phyloP scores from a whole-genome alignment of 257 asterid species.

The Phtheirospermum japonicum region DNA sequence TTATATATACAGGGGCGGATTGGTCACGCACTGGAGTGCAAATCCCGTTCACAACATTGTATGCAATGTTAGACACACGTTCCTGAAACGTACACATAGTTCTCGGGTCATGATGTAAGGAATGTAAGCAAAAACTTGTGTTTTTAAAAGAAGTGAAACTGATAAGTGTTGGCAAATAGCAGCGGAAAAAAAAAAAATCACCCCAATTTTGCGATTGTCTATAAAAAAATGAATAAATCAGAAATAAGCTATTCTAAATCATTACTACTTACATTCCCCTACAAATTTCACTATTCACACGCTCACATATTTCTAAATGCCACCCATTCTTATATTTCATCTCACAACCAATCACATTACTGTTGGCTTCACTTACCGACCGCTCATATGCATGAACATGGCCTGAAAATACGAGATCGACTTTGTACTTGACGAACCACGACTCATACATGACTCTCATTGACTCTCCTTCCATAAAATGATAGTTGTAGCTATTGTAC shows the following conservation, averaged over 20 bases:
- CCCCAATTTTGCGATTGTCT: too few species aligned
- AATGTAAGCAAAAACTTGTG: too few species aligned
- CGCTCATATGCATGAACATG: slow-evolving; percentile 94
- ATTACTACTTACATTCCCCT: too few species aligned
- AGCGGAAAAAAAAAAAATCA: too few species aligned
- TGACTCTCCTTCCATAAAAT: slow-evolving; percentile 91
- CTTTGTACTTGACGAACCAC: slow-evolving; percentile 75
- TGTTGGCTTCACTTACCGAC: slow-evolving; percentile 47
- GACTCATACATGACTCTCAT: slow-evolving; percentile 86
- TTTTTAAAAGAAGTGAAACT: too few species aligned
- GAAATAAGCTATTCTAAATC: too few species aligned
- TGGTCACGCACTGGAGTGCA: slow-evolving; percentile 49
- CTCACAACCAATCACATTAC: too few species aligned
- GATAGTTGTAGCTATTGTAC: slow-evolving; percentile 88
- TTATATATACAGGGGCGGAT: slow-evolving; percentile 61
- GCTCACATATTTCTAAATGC: too few species aligned
- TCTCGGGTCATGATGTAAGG: slow-evolving; percentile 6
- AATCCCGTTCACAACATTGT: slow-evolving; percentile 53
- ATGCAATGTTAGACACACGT: slow-evolving; percentile 61
- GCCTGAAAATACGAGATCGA: slow-evolving; percentile 85
- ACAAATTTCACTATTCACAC: too few species aligned
- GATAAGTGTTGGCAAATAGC: too few species aligned
- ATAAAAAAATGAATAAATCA: too few species aligned
- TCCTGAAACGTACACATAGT: slow-evolving; percentile 34
- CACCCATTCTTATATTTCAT: too few species aligned